These are phyloP conservation scores for Scytalidium lignicola DNA, from an alignment of 2,329 filamentous ascomycete genomes.

Conservation along the genomic window DNA sequence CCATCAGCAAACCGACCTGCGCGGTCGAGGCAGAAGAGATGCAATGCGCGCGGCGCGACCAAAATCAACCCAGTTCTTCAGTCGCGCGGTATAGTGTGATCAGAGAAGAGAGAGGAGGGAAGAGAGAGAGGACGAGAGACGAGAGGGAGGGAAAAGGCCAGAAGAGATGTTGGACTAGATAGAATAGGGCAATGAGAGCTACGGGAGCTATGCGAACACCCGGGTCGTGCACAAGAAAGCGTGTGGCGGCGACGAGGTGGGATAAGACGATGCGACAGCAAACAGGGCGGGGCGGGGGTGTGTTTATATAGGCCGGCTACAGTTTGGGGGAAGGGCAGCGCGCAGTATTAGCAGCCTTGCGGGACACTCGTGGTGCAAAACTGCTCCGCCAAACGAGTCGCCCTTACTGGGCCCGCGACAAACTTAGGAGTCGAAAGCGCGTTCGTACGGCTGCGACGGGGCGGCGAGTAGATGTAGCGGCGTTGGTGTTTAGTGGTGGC, in stretches of 20 bases:
- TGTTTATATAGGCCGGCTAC: too few relatives aligned
- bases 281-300: not conserved
- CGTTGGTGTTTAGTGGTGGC: too few relatives aligned
- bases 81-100: not conserved
- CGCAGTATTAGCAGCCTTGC: too few relatives aligned
- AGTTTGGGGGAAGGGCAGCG: too few relatives aligned
- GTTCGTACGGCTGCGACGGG: constrained; percentile 13
- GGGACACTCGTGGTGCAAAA: too few relatives aligned
- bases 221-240: not conserved
- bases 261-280: not conserved
- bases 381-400: too few relatives aligned
- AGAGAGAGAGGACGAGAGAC: not conserved
- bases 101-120: not conserved
- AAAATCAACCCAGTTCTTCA: not conserved
- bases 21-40: not conserved
- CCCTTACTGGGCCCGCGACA: too few relatives aligned
- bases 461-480: too few relatives aligned
- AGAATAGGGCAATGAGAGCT: not conserved
- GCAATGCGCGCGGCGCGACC: not conserved
- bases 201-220: not conserved
- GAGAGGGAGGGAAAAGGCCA: not conserved
- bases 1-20: constrained; percentile 35
- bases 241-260: not conserved
- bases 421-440: constrained; percentile 11
- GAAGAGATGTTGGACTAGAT: not conserved